Evolutionary conservation across 306 rosid genomes (phyloP).

Genomic region (Prunus mira): DNA sequence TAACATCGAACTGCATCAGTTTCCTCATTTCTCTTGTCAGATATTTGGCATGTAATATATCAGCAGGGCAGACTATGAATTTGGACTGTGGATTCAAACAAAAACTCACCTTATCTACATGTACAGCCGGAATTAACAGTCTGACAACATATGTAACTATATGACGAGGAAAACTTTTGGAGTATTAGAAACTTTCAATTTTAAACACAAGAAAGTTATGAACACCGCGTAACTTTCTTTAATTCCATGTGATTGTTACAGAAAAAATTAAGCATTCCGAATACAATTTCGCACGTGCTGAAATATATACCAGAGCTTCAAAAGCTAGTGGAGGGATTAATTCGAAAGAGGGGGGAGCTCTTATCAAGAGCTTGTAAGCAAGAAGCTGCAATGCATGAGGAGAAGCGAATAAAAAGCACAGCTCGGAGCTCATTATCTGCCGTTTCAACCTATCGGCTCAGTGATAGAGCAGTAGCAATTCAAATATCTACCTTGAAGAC

Average conservation of each 20-base stretch:
- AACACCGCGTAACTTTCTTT: too few relatives aligned
- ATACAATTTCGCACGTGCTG: conserved; percentile 49
- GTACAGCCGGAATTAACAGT: too few relatives aligned
- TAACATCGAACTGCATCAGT: neutral
- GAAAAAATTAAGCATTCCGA: conserved; percentile 67
- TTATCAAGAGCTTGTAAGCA: conserved; percentile 22
- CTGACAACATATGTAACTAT: too few relatives aligned
- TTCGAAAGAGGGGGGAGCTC: conserved; percentile 48
- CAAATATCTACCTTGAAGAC: conserved; percentile 42
- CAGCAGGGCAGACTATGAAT: too few relatives aligned
- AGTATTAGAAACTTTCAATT: too few relatives aligned
- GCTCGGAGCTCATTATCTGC: conserved; percentile 28
- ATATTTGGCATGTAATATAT: neutral
- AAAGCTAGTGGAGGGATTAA: conserved; percentile 47
- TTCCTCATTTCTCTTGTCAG: neutral
- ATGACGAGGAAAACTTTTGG: too few relatives aligned
- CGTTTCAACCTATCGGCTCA: conserved; percentile 46
- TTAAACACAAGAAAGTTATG: too few relatives aligned
- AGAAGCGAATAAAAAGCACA: neutral
- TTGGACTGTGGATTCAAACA: too few relatives aligned
- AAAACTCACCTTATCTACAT: too few relatives aligned
- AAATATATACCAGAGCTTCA: conserved; percentile 66
- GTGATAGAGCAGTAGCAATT: conserved; percentile 42
- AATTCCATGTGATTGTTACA: conserved; percentile 2
- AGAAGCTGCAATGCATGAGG: conserved; percentile 3